phyloP scores from a whole-genome alignment of 73 alveolate species.

The Halteria grandinella region DNA sequence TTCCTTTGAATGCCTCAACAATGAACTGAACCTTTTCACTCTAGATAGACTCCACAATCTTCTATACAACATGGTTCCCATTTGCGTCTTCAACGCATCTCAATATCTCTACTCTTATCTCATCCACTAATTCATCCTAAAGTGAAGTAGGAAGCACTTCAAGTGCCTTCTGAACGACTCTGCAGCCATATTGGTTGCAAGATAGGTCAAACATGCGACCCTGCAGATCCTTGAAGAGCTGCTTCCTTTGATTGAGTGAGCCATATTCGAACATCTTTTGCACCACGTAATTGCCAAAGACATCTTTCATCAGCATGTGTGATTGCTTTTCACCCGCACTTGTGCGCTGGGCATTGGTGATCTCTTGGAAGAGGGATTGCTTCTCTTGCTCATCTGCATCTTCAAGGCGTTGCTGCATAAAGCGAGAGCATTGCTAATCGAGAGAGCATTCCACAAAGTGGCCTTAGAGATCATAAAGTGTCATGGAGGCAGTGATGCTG shows the following conservation, averaged over 20 bases:
- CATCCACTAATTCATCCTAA: conserved; percentile 61
- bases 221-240: conserved; percentile 20
- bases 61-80: conserved; percentile 96
- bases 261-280: conserved; percentile 86
- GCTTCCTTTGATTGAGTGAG: conserved; percentile 60
- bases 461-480: conserved; percentile 67
- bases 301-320: conserved; percentile 81
- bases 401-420: conserved; percentile 88
- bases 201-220: conserved; percentile 20
- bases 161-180: conserved; percentile 88
- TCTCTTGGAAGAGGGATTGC: conserved; percentile 79
- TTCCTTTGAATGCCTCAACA: conserved; percentile 76
- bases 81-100: conserved; percentile 91
- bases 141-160: conserved; percentile 63
- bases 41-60: conserved; percentile 80
- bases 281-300: conserved; percentile 93
- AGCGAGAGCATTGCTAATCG: conserved; percentile 83
- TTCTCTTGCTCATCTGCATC: conserved; percentile 81
- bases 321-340: too few species aligned
- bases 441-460: conserved; percentile 71
- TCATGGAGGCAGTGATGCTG: too few species aligned
- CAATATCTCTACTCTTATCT: conserved; percentile 69
- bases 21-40: conserved; percentile 75
- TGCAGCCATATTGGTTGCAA: conserved; percentile 75
- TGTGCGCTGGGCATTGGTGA: conserved; percentile 60